Evolutionary conservation across 2,329 filamentous ascomycete species (phyloP).

Genomic region (Helminthosporium solani): DNA sequence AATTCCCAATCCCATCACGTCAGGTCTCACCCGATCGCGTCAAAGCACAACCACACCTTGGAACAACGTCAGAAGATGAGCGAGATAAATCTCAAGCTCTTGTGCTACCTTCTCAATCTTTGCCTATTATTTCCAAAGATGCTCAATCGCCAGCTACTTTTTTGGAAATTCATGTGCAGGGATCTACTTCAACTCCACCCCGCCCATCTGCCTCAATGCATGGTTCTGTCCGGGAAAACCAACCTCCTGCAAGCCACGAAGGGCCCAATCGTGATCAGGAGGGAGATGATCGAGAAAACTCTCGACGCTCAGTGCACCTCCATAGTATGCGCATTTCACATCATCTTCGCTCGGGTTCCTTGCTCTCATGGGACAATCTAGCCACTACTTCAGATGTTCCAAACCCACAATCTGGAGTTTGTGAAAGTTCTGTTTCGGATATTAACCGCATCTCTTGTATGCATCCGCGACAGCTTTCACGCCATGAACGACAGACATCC

Average conservation of each 20-base stretch:
- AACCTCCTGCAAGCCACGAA: not conserved
- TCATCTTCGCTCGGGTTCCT: slow-evolving; percentile 46
- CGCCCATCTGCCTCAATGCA: slow-evolving; percentile 18
- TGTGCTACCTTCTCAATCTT: not conserved
- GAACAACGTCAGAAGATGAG: not conserved
- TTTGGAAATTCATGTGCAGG: slow-evolving; percentile 22
- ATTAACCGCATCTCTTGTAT: slow-evolving; percentile 18
- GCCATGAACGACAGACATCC: slow-evolving; percentile 33
- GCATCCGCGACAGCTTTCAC: slow-evolving; percentile 9
- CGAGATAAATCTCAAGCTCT: not conserved
- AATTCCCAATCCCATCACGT: slow-evolving; percentile 23
- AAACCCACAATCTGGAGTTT: slow-evolving; percentile 12
- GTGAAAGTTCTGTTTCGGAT: slow-evolving; percentile 21
- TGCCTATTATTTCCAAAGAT: not conserved
- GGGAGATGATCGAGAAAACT: slow-evolving; percentile 15
- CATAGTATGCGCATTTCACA: slow-evolving; percentile 49
- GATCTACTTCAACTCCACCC: slow-evolving; percentile 18
- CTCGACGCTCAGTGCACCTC: slow-evolving; percentile 42
- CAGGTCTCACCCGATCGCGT: slow-evolving; percentile 15
- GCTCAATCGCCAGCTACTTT: slow-evolving; percentile 3
- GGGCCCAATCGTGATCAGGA: slow-evolving; percentile 2
- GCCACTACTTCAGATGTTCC: slow-evolving; percentile 23
- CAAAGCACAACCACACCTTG: slow-evolving; percentile 2
- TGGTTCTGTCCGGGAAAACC: slow-evolving; percentile 11
- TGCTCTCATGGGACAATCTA: slow-evolving; percentile 40